phyloP scores from a whole-genome alignment of 768 basidiomycete species.

The Nidularia sp. region DNA sequence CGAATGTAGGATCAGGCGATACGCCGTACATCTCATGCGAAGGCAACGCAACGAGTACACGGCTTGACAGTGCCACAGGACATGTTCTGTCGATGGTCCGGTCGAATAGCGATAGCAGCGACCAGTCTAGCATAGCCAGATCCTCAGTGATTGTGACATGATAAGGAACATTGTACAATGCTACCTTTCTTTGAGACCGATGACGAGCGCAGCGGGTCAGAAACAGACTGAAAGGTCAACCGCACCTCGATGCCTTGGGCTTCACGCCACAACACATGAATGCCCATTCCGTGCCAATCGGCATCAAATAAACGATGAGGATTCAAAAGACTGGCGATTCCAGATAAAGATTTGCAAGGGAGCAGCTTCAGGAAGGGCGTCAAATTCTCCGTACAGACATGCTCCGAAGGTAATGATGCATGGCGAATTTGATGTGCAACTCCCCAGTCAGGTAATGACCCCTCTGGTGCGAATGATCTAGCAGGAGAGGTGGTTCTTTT shows the following conservation, averaged over 20 bases:
- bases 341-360: slow-evolving; percentile 87
- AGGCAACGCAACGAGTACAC: slow-evolving; percentile 47
- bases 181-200: slow-evolving; percentile 52
- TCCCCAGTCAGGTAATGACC: slow-evolving; percentile 45
- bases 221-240: slow-evolving; percentile 71
- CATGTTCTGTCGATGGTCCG: slow-evolving; percentile 60
- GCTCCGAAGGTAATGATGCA: slow-evolving; percentile 74
- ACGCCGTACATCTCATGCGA: slow-evolving; percentile 36
- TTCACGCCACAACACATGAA: slow-evolving; percentile 67
- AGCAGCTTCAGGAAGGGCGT: slow-evolving; percentile 94
- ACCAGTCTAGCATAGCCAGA: slow-evolving; percentile 57
- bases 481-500: slow-evolving; percentile 69
- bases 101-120: slow-evolving; percentile 64
- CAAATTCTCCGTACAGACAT: slow-evolving; percentile 96
- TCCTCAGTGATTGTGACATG: background rate
- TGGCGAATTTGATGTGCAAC: slow-evolving; percentile 60
- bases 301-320: slow-evolving; percentile 86
- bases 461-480: slow-evolving; percentile 58
- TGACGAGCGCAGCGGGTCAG: slow-evolving; percentile 66
- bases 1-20: slow-evolving; percentile 43
- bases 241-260: slow-evolving; percentile 58
- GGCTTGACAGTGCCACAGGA: slow-evolving; percentile 64
- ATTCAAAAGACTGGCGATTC: slow-evolving; percentile 78
- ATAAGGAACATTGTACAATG: background rate
- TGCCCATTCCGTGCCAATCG: slow-evolving; percentile 85